Evolutionary conservation across 75 land plant species (phyloP).

Genomic region (Selaginella moellendorffii): DNA sequence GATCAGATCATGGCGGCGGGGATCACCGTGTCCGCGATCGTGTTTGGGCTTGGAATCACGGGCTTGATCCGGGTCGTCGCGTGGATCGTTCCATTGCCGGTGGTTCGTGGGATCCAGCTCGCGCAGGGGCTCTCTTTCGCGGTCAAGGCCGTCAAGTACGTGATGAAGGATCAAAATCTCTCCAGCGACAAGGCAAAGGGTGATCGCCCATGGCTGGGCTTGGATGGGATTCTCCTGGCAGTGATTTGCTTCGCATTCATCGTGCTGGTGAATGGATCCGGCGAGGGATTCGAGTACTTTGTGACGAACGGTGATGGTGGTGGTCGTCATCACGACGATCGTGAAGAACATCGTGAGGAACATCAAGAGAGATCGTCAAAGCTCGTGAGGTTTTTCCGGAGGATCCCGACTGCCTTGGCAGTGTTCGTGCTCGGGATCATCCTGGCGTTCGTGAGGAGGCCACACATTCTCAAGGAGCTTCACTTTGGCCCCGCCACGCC

Average conservation of each 20-base stretch:
- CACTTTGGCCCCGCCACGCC: constrained; percentile 55
- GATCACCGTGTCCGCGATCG: constrained; percentile 5
- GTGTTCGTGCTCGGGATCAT: constrained; percentile 60
- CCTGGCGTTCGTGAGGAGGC: constrained; percentile 47
- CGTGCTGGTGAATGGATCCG: constrained; percentile 49
- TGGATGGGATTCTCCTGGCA: constrained; percentile 63
- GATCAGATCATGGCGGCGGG: constrained; percentile 24
- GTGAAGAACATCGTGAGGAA: not conserved
- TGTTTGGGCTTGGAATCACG: constrained; percentile 24
- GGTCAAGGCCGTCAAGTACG: constrained; percentile 63
- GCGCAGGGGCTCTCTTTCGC: constrained; percentile 72
- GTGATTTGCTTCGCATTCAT: constrained; percentile 36
- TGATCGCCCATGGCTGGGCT: constrained; percentile 54
- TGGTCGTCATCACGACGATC: not conserved
- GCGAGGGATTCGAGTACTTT: constrained; percentile 17
- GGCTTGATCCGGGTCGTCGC: constrained; percentile 61
- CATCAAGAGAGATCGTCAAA: not conserved
- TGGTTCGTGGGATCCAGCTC: constrained; percentile 85
- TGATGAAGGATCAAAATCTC: constrained; percentile 51
- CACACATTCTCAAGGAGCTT: constrained; percentile 30
- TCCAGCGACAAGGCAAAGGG: constrained; percentile 23
- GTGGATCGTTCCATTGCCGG: constrained; percentile 58
- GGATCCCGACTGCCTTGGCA: constrained; percentile 56
- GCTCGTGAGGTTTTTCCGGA: not conserved
- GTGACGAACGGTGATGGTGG: not conserved